Conservation (phyloP, 1,139 yeast genomes). For the Kluyveromyces sp. region DNA sequence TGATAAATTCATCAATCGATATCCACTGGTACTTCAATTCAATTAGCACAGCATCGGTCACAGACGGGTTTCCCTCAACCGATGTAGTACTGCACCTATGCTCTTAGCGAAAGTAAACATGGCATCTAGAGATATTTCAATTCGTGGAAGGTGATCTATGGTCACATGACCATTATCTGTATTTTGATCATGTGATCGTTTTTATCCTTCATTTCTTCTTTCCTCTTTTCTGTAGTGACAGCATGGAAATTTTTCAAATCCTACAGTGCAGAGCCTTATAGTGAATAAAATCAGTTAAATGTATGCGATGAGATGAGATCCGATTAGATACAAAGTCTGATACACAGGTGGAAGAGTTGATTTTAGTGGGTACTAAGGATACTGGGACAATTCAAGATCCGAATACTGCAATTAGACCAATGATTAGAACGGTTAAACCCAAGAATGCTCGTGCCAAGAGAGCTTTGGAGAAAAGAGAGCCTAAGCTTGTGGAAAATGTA, state of each 20-base stretch:
- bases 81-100: no score
- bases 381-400: not conserved
- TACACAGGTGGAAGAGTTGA: no score
- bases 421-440: constrained; percentile 43
- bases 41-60: no score
- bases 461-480: constrained; percentile 81
- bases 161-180: not conserved
- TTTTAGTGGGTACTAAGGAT: no score
- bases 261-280: not conserved
- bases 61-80: no score
- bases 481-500: constrained; percentile 83
- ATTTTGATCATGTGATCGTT: not conserved
- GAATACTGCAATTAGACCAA: no score
- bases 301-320: constrained; percentile 1
- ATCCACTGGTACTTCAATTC: not conserved
- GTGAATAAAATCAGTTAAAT: not conserved
- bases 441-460: constrained; percentile 95
- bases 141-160: no score
- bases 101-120: no score
- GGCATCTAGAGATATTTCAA: no score
- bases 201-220: not conserved
- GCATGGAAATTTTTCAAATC: not conserved
- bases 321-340: not conserved
- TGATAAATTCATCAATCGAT: no score
- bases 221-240: not conserved